Evolutionary conservation across 2,329 filamentous ascomycete genomes (phyloP), one percentile per base, ranked within the genome.

Genomic region (Xenoacremonium recifei): DNA sequence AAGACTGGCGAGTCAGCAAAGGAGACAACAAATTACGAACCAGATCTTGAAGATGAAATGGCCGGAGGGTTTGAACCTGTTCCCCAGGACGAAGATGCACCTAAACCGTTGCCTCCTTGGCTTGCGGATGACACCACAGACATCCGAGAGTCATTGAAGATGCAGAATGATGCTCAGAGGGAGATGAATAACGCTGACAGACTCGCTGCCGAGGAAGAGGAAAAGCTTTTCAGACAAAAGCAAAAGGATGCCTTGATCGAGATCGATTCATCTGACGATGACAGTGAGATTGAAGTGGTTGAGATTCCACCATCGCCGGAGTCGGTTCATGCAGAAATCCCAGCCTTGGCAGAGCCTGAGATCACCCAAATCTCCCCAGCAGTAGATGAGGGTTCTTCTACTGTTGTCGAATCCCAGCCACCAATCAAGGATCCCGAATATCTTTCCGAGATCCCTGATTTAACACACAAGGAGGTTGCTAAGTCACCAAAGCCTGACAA

Each of bases 71-170:
- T 90, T 54, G 77, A 85, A 41, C 79, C 71, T 49, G 72, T 75
- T 17, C 43, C 54, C 4, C 58, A 63, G 9, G 57, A 62, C 54
- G 58, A 72, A 47, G 62, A 73, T 61, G 64, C 61, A 4, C 70
- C 77, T 2, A 73, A 70, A n/a, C 84, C 84, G 0, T 59, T 92
- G 6, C 88, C 88, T 2, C 88, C 88, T 1, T 93, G 88, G 88
- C 77, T 93, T 57, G 67, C 70, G 3, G 77, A 82, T 47, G 66
- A 81, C 5, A 73, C 75, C 2, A n/a, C n/a, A n/a, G 86, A 90
- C 44, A 81, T 91, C 21, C 74, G 85, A 46, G 76, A 84, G 37
- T 75, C 76, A 19, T 65, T 82, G 46, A 79, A 76, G 53, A 76
- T 79, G 42, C 78, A 82, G 65, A 76, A 67, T 50, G 77, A 68